Percentiles rank a stretch among this genome's conserved stretches.
Evolutionary conservation across 2,329 filamentous ascomycete genomes (phyloP).

Genomic region (Alternaria alternata): DNA sequence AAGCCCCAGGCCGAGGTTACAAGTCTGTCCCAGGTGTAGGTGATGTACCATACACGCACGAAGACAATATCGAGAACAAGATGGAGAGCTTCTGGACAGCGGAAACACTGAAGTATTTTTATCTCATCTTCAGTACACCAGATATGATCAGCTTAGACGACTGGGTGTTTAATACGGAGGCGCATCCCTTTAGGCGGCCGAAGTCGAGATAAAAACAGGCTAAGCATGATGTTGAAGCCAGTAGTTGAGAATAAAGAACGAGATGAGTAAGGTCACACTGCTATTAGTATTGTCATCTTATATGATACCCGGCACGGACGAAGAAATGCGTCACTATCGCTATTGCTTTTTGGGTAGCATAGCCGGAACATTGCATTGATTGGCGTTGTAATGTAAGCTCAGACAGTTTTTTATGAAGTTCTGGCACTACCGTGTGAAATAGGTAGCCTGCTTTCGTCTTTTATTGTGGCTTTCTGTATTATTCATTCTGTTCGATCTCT

Average conservation of each 20-base stretch:
- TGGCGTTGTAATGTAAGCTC: not conserved
- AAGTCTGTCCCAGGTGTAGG: slow-evolving; percentile 7
- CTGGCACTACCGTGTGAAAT: not conserved
- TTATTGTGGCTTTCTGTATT: not conserved
- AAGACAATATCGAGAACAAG: slow-evolving; percentile 43
- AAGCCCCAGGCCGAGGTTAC: slow-evolving; percentile 4
- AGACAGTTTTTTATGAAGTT: not conserved
- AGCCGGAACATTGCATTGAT: not conserved
- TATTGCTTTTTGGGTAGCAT: not conserved
- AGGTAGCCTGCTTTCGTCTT: not conserved
- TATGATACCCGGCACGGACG: not conserved
- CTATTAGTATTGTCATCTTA: not conserved
- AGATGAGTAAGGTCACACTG: not conserved
- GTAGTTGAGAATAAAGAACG: not conserved
- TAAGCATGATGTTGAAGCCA: not conserved
- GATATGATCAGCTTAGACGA: slow-evolving; percentile 57
- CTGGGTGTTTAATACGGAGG: slow-evolving; percentile 61
- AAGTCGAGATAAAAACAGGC: slow-evolving; percentile 1
- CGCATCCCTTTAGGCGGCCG: slow-evolving; percentile 56
- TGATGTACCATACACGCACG: slow-evolving; percentile 4
- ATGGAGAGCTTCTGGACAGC: slow-evolving; percentile 59
- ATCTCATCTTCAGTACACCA: slow-evolving; percentile 56
- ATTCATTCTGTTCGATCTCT: not conserved
- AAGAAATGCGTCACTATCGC: not conserved
- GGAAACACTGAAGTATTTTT: slow-evolving; percentile 62